Percentiles rank a stretch among this genome's conserved stretches.
These are phyloP conservation scores for Coniochaeta prunicola DNA, from an alignment of 2,329 filamentous ascomycete genomes.

Conservation along the genomic window DNA sequence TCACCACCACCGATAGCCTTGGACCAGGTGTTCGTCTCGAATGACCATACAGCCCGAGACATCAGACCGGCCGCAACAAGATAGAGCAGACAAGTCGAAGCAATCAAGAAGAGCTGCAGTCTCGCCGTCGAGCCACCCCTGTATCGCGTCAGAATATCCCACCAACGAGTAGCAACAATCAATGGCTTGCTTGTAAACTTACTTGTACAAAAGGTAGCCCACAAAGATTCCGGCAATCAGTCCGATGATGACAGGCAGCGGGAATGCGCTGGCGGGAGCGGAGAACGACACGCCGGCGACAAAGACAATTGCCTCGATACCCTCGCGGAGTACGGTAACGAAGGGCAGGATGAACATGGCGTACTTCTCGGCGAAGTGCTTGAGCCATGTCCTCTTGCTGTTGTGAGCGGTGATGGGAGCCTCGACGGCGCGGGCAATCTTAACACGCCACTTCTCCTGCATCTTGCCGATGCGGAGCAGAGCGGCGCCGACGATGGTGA, in stretches of 20 bases:
- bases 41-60: slow-evolving; percentile 64
- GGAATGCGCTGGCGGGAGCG: slow-evolving; percentile 67
- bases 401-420: slow-evolving; percentile 35
- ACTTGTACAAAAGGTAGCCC: slow-evolving; percentile 75
- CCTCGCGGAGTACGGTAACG: slow-evolving; percentile 79
- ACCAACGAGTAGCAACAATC: slow-evolving; percentile 5
- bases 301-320: slow-evolving; percentile 80
- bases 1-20: slow-evolving; percentile 40
- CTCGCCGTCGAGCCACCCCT: slow-evolving; percentile 35
- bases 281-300: slow-evolving; percentile 77
- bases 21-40: slow-evolving; percentile 61
- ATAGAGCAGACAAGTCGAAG: slow-evolving; percentile 73
- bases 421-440: slow-evolving; percentile 66
- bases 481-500: slow-evolving; percentile 72
- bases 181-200: slow-evolving; percentile 26
- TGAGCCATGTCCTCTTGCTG: slow-evolving; percentile 38
- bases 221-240: slow-evolving; percentile 58
- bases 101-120: slow-evolving; percentile 65
- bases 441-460: slow-evolving; percentile 80
- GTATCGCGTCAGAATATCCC: slow-evolving; percentile 2
- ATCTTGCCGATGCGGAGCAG: slow-evolving; percentile 76
- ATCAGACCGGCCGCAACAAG: slow-evolving; percentile 76
- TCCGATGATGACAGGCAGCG: slow-evolving; percentile 68
- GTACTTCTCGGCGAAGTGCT: slow-evolving; percentile 66
- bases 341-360: slow-evolving; percentile 83